Evolutionary conservation across 2,329 filamentous ascomycete species (phyloP), one percentile per base, ranked within the genome.

Genomic region (Scytalidium lignicola): DNA sequence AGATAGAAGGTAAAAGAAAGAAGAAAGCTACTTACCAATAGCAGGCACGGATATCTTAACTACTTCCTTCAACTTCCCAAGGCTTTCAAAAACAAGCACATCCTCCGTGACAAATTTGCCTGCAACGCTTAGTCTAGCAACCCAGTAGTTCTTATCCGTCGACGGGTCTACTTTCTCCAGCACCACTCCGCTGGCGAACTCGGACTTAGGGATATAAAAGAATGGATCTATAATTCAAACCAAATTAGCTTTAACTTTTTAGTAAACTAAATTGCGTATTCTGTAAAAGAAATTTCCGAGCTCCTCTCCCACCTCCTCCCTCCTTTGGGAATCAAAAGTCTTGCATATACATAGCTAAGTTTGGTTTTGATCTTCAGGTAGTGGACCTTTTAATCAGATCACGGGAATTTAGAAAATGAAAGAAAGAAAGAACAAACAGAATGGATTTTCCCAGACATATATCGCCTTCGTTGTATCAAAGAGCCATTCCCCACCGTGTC

Each of bases 361-460:
- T n/a, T n/a, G n/a, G n/a, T n/a, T n/a, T n/a, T n/a, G n/a, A n/a
- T n/a, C n/a, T n/a, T n/a, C n/a, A n/a, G n/a, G n/a, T n/a, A n/a
- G n/a, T n/a, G n/a, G n/a, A n/a, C n/a, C n/a, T n/a, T n/a, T n/a
- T n/a, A n/a, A n/a, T n/a, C n/a, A n/a, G n/a, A n/a, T n/a, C n/a
- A n/a, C n/a, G n/a, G n/a, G n/a, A n/a, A n/a, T n/a, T n/a, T n/a
- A n/a, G 32, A 4, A 37, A 17, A 8, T 4, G n/a, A 37, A 37
- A 15, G 32, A 37, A n/a, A 37, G 15, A 5, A 9, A 15, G 32
- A 37, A 45, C 46, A 7, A 15, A 55, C 51, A 79, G 48, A 62
- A 69, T 1, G 69, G 65, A 51, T 79, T 74, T 55, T 74, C 71
- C 71, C 71, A 74, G 8, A 73, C 65, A 49, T 65, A 67, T 15